Conservation (phyloP, 164 flowering plant genomes). For the Vitis riparia region DNA sequence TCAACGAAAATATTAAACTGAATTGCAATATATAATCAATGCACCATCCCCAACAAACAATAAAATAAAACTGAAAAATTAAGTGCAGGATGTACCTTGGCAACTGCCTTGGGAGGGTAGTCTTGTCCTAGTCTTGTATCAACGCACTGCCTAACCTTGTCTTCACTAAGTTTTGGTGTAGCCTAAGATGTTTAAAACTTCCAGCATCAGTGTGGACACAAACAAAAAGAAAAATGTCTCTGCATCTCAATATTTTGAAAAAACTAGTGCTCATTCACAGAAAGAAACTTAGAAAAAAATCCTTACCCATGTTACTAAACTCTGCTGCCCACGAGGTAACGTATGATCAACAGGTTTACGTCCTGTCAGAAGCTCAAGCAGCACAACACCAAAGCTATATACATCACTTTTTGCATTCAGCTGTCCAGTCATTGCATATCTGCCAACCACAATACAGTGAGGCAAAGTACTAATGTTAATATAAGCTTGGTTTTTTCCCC, state of each 20-base stretch:
- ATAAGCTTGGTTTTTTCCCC: not conserved
- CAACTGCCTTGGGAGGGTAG: conserved; percentile 90
- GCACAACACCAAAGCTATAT: conserved; percentile 88
- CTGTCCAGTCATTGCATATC: conserved; percentile 96
- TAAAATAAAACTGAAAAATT: not conserved
- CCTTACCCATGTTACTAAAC: conserved; percentile 88
- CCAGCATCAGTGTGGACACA: conserved; percentile 3
- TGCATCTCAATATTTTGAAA: not conserved
- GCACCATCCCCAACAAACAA: not conserved
- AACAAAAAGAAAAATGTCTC: not conserved
- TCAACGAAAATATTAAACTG: not conserved
- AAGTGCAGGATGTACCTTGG: conserved; percentile 51
- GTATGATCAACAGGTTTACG: conserved; percentile 93
- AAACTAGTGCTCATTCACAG: no score
- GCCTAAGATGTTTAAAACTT: conserved; percentile 48
- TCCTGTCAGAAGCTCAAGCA: conserved; percentile 87
- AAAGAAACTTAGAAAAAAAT: not conserved
- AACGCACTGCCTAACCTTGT: conserved; percentile 85
- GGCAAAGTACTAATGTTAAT: not conserved
- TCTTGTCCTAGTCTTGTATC: conserved; percentile 73
- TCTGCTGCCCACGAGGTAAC: conserved; percentile 88
- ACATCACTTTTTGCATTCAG: conserved; percentile 86
- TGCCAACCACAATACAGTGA: conserved; percentile 21
- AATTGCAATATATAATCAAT: not conserved
- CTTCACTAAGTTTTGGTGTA: conserved; percentile 86